Evolutionary conservation across 768 basidiomycete species (phyloP), one percentile per base, ranked within the genome.

Genomic region (Trametes sanguinea): DNA sequence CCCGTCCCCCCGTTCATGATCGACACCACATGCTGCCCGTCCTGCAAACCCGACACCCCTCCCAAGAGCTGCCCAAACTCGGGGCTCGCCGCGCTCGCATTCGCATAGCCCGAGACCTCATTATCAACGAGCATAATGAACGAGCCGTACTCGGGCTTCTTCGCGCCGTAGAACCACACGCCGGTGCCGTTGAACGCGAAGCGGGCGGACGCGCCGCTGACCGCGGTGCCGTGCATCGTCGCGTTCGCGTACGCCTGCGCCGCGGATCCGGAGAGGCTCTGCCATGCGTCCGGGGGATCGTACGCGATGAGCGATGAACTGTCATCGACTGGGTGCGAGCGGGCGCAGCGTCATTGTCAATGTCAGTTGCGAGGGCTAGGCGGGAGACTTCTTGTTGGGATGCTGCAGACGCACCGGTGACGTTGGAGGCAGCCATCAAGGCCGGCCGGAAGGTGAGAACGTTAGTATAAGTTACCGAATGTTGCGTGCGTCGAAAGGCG

Each of bases 181-280:
- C 82, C 85, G 59, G 82, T 85, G 40, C 85, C 84, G 66, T 78
- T 78, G 70, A 86, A 85, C 11, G 72, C 67, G 54, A 85, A 74
- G 4, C 78, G 78, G 35, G 81, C 83, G 4, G 78, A 76, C 29
- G 85, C 84, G 64, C 80, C 81, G 59, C 73, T 73, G 54, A 71
- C 62, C 27, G 76, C 71, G 11, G 81, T 79, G 6, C 73, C 70
- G 62, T 85, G 84, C 60, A 79, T 77, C 17, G 80, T 80, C 47
- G 64, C 58, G 48, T 75, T 78, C 33, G 76, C 77, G 69, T 85
- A 84, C 16, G 74, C 73, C 79, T 82, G 64, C 6, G 60, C 51
- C 68, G 82, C 80, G 44, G 74, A 71, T 47, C 61, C 67, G 14
- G 79, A 76, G 11, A 78, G 73, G 69, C 83, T 81, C 48, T 69